These are phyloP conservation scores for Reticulascus tulasneorum DNA, from an alignment of 2,329 filamentous ascomycete species.

Conservation along the genomic window DNA sequence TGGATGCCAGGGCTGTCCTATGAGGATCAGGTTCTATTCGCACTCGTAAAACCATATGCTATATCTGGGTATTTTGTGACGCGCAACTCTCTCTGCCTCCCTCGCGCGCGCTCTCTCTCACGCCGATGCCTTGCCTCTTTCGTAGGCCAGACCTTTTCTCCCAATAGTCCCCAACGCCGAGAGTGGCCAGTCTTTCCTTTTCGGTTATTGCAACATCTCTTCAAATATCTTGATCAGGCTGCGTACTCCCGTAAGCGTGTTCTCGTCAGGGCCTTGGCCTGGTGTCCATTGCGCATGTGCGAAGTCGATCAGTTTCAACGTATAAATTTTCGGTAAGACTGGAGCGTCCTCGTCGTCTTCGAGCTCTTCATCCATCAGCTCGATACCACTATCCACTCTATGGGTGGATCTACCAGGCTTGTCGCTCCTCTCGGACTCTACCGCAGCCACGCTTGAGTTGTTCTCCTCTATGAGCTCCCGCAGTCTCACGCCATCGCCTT, in stretches of 20 bases:
- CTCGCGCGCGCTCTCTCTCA: no score
- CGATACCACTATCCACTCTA: constrained; percentile 54
- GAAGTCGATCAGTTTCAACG: constrained; percentile 92
- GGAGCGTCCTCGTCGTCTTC: constrained; percentile 41
- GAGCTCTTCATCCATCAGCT: constrained; percentile 23
- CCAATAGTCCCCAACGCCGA: no score
- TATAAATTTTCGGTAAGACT: constrained; percentile 61
- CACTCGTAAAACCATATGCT: constrained; percentile 5
- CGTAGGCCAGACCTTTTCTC: no score
- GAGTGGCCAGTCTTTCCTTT: no score
- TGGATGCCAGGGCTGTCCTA: constrained; percentile 9
- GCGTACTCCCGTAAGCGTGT: constrained; percentile 69
- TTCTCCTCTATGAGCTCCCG: constrained; percentile 50
- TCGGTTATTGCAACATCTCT: constrained; percentile 44
- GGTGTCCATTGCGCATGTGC: constrained; percentile 85
- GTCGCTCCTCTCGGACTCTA: constrained; percentile 22
- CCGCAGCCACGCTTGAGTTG: constrained; percentile 48
- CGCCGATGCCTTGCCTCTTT: no score
- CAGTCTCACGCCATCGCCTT: constrained; percentile 57
- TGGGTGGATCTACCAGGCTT: constrained; percentile 27
- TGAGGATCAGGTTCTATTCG: constrained; percentile 10
- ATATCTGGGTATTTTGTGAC: constrained; percentile 13
- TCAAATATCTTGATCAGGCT: constrained; percentile 69
- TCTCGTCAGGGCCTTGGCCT: constrained; percentile 81
- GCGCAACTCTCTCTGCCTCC: no score